phyloP scores from a whole-genome alignment of 1,284 basidiomycete genomes.

The Ustilago nuda region DNA sequence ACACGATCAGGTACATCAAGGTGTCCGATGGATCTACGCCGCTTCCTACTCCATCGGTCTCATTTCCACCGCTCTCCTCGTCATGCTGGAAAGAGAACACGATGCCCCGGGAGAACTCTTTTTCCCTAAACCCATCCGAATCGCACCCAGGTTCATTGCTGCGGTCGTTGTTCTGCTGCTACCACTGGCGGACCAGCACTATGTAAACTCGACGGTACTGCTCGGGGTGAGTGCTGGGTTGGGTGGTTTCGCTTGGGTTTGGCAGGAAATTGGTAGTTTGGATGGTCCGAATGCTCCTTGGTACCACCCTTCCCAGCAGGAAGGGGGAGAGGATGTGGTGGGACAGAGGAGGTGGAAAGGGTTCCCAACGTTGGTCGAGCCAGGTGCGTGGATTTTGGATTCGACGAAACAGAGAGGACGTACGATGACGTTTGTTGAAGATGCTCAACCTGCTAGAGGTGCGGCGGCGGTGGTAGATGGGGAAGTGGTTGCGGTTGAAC shows the following conservation, averaged over 20 bases:
- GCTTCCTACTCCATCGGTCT: slow-evolving; percentile 54
- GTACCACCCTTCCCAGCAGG: slow-evolving; percentile 18
- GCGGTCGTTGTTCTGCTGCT: slow-evolving; percentile 52
- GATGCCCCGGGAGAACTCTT: slow-evolving; percentile 54
- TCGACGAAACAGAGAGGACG: slow-evolving; percentile 42
- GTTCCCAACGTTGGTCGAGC: slow-evolving; percentile 50
- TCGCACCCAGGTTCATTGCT: slow-evolving; percentile 46
- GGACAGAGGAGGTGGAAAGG: slow-evolving; percentile 40
- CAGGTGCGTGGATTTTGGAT: slow-evolving; percentile 50
- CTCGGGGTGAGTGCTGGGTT: slow-evolving; percentile 47
- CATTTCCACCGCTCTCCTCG: slow-evolving; percentile 45
- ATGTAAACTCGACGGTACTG: slow-evolving; percentile 34
- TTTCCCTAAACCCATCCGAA: slow-evolving; percentile 39
- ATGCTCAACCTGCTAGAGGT: background rate
- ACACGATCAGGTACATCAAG: slow-evolving; percentile 45
- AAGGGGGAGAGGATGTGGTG: background rate
- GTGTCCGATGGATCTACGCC: slow-evolving; percentile 55
- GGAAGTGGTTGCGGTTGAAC: background rate
- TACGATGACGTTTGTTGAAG: slow-evolving; percentile 35
- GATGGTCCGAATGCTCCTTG: slow-evolving; percentile 59
- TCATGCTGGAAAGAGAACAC: slow-evolving; percentile 53
- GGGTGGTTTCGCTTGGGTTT: slow-evolving; percentile 37
- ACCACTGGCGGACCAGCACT: slow-evolving; percentile 48
- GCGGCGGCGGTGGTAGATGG: background rate
- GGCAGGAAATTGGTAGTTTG: slow-evolving; percentile 54